phyloP scores from a whole-genome alignment of 2,329 filamentous ascomycete genomes.

The Pestalotiopsis sp. region DNA sequence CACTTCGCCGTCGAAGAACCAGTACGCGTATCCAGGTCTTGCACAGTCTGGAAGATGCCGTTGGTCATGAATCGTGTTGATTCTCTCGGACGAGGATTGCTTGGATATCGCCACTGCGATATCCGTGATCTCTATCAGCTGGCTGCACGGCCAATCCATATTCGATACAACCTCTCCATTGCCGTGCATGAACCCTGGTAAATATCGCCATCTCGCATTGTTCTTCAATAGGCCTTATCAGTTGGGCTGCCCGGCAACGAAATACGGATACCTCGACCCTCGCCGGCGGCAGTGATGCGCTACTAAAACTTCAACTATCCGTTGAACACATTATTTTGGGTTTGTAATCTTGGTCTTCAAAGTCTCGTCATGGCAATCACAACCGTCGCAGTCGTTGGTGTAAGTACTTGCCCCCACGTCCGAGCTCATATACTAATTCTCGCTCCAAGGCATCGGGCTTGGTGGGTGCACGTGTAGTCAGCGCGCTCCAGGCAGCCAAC shows the following conservation, averaged over 20 bases:
- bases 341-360: not conserved
- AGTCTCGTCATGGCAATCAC: constrained; percentile 2
- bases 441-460: constrained; percentile 18
- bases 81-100: not conserved
- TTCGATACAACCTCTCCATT: not conserved
- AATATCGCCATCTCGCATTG: not conserved
- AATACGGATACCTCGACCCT: not conserved
- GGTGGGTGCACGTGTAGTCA: constrained; percentile 39
- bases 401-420: not conserved
- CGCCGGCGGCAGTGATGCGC: not conserved
- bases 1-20: not conserved
- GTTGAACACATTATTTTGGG: not conserved
- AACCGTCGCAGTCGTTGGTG: constrained; percentile 16
- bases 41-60: not conserved
- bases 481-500: constrained; percentile 32
- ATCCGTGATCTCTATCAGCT: not conserved
- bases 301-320: not conserved
- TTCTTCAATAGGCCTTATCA: not conserved
- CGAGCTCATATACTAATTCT: not conserved
- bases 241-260: not conserved
- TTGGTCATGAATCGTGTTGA: not conserved
- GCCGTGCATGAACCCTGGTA: not conserved
- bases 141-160: not conserved
- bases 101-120: not conserved
- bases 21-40: not conserved